phyloP scores from a whole-genome alignment of 2,329 filamentous ascomycete genomes.

The Aspergillus awamori region DNA sequence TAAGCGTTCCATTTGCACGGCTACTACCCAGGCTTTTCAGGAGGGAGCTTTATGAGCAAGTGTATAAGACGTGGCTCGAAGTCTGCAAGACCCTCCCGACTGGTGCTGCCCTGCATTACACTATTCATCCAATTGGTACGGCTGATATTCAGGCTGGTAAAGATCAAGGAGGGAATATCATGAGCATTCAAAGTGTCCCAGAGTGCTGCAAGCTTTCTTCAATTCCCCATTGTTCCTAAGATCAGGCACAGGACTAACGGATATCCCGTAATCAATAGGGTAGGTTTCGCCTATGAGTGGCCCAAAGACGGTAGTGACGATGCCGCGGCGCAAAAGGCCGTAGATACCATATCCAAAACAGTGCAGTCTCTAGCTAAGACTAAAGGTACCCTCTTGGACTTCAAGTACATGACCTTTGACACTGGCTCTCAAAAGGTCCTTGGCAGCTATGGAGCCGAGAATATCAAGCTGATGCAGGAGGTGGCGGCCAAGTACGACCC shows the following conservation, averaged over 20 bases:
- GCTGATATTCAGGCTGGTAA: slow-evolving; percentile 11
- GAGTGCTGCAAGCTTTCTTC: not conserved
- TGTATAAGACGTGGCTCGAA: not conserved
- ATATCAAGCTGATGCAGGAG: slow-evolving; percentile 2
- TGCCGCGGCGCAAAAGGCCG: not conserved
- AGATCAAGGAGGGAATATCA: slow-evolving; percentile 12
- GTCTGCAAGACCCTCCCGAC: not conserved
- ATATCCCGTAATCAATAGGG: not conserved
- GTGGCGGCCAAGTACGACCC: slow-evolving; percentile 6
- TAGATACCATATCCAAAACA: not conserved
- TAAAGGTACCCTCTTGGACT: not conserved
- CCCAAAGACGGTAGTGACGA: not conserved
- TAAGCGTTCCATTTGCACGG: slow-evolving; percentile 9
- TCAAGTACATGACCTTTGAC: not conserved
- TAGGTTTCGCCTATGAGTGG: slow-evolving; percentile 1
- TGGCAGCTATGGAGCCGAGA: not conserved
- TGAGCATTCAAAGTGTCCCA: slow-evolving; percentile 6
- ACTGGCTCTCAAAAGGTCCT: not conserved
- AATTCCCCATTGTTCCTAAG: too few species aligned
- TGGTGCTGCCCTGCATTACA: not conserved
- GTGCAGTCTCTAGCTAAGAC: not conserved
- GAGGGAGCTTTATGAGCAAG: slow-evolving; percentile 11
- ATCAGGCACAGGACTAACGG: not conserved
- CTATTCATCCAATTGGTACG: slow-evolving; percentile 15
- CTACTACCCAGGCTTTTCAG: slow-evolving; percentile 7